A percentile compares a stretch with the other conserved stretches of the same genome.
These are phyloP conservation scores for Coprinopsis cinerea DNA, from an alignment of 768 basidiomycete species.

Conservation along the genomic window DNA sequence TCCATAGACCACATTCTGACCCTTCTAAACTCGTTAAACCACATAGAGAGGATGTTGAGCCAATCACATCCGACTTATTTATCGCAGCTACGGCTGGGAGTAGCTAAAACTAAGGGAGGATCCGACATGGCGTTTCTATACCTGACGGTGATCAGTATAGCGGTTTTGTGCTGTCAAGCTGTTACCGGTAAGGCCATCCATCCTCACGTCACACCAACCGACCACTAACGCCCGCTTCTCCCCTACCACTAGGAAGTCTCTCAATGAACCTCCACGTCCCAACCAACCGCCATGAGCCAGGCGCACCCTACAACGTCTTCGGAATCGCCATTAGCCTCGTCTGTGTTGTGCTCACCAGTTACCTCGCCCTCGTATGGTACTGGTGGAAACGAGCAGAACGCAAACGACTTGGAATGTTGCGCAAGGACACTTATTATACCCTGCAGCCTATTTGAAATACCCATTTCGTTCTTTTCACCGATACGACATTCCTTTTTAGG, in stretches of 20 bases:
- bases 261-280: slow-evolving; percentile 68
- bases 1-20: slow-evolving; percentile 81
- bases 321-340: slow-evolving; percentile 44
- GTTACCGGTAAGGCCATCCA: slow-evolving; percentile 40
- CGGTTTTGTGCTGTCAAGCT: slow-evolving; percentile 59
- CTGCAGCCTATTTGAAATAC: not conserved
- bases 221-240: no score
- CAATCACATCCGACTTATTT: slow-evolving; percentile 86
- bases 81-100: slow-evolving; percentile 62
- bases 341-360: slow-evolving; percentile 37
- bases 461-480: no score
- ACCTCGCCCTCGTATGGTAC: slow-evolving; percentile 43
- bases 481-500: no score
- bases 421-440: not conserved
- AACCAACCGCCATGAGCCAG: slow-evolving; percentile 33
- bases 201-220: no score
- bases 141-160: slow-evolving; percentile 62
- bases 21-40: slow-evolving; percentile 74
- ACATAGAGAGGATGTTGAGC: slow-evolving; percentile 85
- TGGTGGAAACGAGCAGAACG: slow-evolving; percentile 62
- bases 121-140: slow-evolving; percentile 62
- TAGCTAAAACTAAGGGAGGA: slow-evolving; percentile 51
- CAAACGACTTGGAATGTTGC: slow-evolving; percentile 15
- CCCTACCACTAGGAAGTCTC: slow-evolving; percentile 45
- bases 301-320: slow-evolving; percentile 46